phyloP scores from a whole-genome alignment of 1,284 basidiomycete species.

The Sporisorium iseilematis-ciliati region DNA sequence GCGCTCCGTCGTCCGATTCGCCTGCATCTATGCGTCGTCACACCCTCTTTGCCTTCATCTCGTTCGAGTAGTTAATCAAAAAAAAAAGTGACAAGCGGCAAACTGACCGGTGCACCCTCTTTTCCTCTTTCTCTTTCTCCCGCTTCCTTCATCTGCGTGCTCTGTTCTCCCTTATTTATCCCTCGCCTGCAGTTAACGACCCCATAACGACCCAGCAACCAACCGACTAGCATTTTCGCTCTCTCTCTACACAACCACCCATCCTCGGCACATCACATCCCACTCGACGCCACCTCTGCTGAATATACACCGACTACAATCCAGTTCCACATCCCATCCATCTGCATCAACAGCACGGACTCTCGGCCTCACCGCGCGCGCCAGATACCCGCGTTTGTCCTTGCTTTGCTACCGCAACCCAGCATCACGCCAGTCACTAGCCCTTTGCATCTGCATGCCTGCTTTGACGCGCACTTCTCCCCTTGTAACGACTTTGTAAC shows the following conservation, averaged over 20 bases:
- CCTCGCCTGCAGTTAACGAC: slow-evolving; percentile 33
- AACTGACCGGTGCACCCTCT: slow-evolving; percentile 16
- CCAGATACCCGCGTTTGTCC: slow-evolving; percentile 13
- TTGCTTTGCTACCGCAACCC: slow-evolving; percentile 8
- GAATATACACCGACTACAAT: slow-evolving; percentile 12
- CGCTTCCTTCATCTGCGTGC: slow-evolving; percentile 2
- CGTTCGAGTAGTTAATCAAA: not conserved
- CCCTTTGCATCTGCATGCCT: slow-evolving; percentile 34
- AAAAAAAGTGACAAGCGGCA: not conserved
- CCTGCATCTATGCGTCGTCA: slow-evolving; percentile 9
- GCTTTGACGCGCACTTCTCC: slow-evolving; percentile 19
- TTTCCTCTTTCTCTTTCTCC: not conserved
- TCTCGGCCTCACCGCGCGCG: slow-evolving; percentile 21
- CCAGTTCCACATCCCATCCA: slow-evolving; percentile 7
- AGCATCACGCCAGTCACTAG: slow-evolving; percentile 8
- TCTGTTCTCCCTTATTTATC: slow-evolving; percentile 22
- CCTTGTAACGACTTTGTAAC: slow-evolving; percentile 49
- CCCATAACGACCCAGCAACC: slow-evolving; percentile 42
- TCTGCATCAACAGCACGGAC: slow-evolving; percentile 37
- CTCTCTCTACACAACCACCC: slow-evolving; percentile 7
- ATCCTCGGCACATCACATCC: slow-evolving; percentile 23
- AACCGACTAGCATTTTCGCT: not conserved
- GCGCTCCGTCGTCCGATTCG: slow-evolving; percentile 12
- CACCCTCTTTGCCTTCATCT: slow-evolving; percentile 21
- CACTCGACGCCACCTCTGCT: slow-evolving; percentile 27